Evolutionary conservation across 305 asterid genomes (phyloP).

Genomic region (Plantago lanceolata): DNA sequence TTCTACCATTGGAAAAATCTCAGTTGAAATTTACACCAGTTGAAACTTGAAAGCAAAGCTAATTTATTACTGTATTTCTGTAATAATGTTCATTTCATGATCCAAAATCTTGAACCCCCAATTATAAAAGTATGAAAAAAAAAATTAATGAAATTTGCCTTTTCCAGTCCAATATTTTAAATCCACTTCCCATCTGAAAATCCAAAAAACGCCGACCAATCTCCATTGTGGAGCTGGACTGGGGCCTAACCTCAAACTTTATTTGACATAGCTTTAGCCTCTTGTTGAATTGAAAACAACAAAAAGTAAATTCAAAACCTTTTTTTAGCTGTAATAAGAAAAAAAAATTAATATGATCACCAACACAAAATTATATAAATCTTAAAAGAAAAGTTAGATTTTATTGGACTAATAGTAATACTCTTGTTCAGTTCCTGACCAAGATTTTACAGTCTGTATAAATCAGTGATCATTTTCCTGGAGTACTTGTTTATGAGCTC

Average conservation of each 20-base stretch:
- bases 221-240: constrained; percentile 1
- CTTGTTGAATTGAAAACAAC: neutral
- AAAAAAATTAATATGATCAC: neutral
- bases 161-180: no score
- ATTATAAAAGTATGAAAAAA: neutral
- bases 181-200: neutral
- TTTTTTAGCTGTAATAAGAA: constrained; percentile 13
- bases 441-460: neutral
- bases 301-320: neutral
- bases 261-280: no score
- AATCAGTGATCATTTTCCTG: constrained; percentile 15
- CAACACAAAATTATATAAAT: neutral
- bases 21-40: no score
- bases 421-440: neutral
- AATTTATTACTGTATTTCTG: no score
- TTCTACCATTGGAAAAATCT: no score
- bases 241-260: neutral
- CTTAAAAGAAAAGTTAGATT: no score
- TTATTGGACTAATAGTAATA: no score
- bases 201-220: constrained; percentile 8
- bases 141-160: neutral
- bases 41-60: no score
- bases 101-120: no score
- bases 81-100: no score
- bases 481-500: constrained; percentile 24